A percentile compares a stretch with the other conserved stretches of the same genome.
phyloP scores from a whole-genome alignment of 2,329 filamentous ascomycete species.

The Penicillium frequentans region DNA sequence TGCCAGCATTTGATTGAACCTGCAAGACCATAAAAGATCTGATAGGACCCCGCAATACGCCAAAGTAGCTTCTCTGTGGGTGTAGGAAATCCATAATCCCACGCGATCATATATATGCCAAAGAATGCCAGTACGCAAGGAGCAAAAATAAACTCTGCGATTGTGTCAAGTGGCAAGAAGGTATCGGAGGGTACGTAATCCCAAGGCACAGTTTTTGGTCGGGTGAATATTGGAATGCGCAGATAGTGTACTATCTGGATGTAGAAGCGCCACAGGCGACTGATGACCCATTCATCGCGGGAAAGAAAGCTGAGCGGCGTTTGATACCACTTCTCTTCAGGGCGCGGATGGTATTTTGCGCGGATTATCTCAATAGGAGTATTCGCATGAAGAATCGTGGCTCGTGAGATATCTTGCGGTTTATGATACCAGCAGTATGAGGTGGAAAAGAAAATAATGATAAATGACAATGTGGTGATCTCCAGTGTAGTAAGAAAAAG shows the following conservation, averaged over 20 bases:
- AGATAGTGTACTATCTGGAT: conserved; percentile 6
- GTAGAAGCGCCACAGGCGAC: conserved; percentile 9
- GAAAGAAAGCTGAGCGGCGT: conserved; percentile 8
- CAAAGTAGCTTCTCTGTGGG: conserved; percentile 4
- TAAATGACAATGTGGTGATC: conserved; percentile 9
- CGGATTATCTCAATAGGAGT: not conserved
- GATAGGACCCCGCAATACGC: conserved; percentile 3
- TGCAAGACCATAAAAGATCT: not conserved
- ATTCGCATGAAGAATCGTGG: not conserved
- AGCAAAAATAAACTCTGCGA: not conserved
- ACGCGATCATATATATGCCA: conserved; percentile 2
- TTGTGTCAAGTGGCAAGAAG: not conserved
- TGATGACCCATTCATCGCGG: conserved; percentile 1
- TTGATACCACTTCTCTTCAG: conserved; percentile 4
- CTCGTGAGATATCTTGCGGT: not conserved
- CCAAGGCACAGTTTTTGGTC: not conserved
- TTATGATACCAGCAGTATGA: conserved; percentile 9
- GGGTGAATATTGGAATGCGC: conserved; percentile 7
- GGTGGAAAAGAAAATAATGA: conserved; percentile 6
- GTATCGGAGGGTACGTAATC: not conserved
- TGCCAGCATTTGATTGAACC: not conserved
- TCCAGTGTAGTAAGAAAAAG: conserved; percentile 9
- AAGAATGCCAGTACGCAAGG: not conserved
- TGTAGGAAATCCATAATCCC: conserved; percentile 3
- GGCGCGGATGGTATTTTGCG: not conserved